Percentiles rank a stretch among this genome's conserved stretches.
Conservation (phyloP, 805 yeast genomes). For the Pichia sporocuriosa region DNA sequence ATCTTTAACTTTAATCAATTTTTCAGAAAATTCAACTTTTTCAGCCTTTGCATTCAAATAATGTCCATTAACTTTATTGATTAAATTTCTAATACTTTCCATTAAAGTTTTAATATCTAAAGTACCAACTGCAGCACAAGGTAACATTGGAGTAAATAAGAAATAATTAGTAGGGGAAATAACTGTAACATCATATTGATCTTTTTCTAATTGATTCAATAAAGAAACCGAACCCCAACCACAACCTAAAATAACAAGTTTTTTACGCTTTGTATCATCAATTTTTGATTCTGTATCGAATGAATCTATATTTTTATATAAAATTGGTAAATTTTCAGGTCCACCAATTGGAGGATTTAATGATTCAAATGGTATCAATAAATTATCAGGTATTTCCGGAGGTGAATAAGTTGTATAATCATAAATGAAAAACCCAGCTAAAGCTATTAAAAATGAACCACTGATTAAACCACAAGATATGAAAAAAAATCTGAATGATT, state of each 20-base stretch:
- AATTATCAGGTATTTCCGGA: slow-evolving; percentile 34
- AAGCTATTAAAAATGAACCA: slow-evolving; percentile 33
- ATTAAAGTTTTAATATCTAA: slow-evolving; percentile 84
- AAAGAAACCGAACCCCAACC: slow-evolving; percentile 95
- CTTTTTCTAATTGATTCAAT: slow-evolving; percentile 75
- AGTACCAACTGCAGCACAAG: slow-evolving; percentile 93
- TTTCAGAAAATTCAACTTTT: slow-evolving; percentile 64
- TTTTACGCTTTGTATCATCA: slow-evolving; percentile 54
- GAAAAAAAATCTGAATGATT: slow-evolving; percentile 29
- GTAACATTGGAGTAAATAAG: slow-evolving; percentile 87
- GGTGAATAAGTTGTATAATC: slow-evolving; percentile 59
- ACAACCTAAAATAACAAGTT: slow-evolving; percentile 72
- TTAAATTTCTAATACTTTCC: slow-evolving; percentile 84
- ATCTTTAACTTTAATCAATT: slow-evolving; percentile 54
- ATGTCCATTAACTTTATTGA: slow-evolving; percentile 69
- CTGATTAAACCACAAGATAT: slow-evolving; percentile 38
- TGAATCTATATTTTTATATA: slow-evolving; percentile 49
- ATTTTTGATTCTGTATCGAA: slow-evolving; percentile 43
- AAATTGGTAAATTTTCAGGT: slow-evolving; percentile 62
- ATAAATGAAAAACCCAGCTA: slow-evolving; percentile 51
- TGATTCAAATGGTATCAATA: slow-evolving; percentile 47
- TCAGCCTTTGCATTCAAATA: slow-evolving; percentile 89
- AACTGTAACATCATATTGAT: slow-evolving; percentile 79
- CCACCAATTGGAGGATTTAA: slow-evolving; percentile 55
- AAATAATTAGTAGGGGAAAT: slow-evolving; percentile 94